Base-by-base conservation (phyloP, 2,329 filamentous ascomycete genomes). In the Pseudocercospora crystallina region DNA sequence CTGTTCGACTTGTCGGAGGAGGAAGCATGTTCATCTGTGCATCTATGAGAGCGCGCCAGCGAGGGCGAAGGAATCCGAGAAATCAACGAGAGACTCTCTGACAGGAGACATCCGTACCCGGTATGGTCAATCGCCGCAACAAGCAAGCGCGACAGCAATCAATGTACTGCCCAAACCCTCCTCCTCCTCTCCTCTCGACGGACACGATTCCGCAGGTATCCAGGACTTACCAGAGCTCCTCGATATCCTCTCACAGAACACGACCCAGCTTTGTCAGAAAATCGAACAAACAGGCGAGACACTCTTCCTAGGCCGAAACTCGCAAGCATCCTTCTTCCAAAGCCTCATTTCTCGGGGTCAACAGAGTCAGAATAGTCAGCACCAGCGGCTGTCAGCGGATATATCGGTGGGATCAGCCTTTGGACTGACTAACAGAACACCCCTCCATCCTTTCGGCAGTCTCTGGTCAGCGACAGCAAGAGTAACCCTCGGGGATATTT, bases 21-120 rank as follows among this genome's bases (percentile, higher is more conserved):
- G 49, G 20, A 42, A 39, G n/a, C 49, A 51, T 38, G 41, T 33
- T 26, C 42, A 47, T 34, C 32, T 51, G n/a, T 47, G 49, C 26
- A 46, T 46, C 8, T 51, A 41, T 37, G 49, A 45, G n/a, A 26
- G 20, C 20, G 20, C 20, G 20, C 20, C 20, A 26, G 20, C 20
- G 20, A 26, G 20, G 20, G 20, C 7, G 20, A 26, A 26, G 20
- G 20, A 26, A 26, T 26, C 20, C 4, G 20, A 26, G 20, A 26
- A 26, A 26, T 4, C 20, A 26, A 3, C 20, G 7, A 7, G n/a
- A n/a, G n/a, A n/a, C n/a, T n/a, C 20, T 26, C 20, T 26, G 4
- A 26, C 20, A 3, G 20, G 7, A 7, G 4, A 26, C 20, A 26
- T 26, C 7, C 20, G 7, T 26, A 4, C 20, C 4, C 4, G 20